A percentile compares a stretch with the other conserved stretches of the same genome.
These are phyloP conservation scores for Gillenia trifoliata DNA, from an alignment of 306 rosid species.

Conservation along the genomic window DNA sequence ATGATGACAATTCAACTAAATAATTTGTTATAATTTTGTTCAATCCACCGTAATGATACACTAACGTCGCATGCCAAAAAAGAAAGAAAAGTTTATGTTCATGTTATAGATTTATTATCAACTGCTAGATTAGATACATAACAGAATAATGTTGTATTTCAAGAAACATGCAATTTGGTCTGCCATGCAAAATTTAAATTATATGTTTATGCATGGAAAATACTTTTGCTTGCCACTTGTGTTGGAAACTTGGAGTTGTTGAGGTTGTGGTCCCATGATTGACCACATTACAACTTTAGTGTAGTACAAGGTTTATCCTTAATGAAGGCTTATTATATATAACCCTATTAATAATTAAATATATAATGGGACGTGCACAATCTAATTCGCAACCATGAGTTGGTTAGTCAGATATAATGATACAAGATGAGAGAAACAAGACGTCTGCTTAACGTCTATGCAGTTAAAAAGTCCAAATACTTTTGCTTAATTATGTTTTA, in stretches of 20 bases:
- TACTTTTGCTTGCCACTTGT: constrained; percentile 9
- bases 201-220: constrained; percentile 1
- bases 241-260: constrained; percentile 16
- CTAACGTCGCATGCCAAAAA: constrained; percentile 21
- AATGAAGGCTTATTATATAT: constrained; percentile 12
- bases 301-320: not conserved
- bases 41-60: not conserved
- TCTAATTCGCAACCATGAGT: not conserved
- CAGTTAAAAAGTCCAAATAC: not conserved
- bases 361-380: not conserved
- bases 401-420: not conserved
- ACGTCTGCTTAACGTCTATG: not conserved
- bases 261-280: constrained; percentile 20
- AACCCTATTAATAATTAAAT: not conserved
- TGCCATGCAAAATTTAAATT: constrained; percentile 20
- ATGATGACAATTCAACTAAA: not conserved
- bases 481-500: not conserved
- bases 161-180: constrained; percentile 21
- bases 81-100: constrained; percentile 2
- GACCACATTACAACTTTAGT: not conserved
- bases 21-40: not conserved
- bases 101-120: not conserved
- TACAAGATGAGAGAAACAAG: not conserved
- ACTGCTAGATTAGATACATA: not conserved
- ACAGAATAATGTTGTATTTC: constrained; percentile 13